Evolutionary conservation across 495 filamentous ascomycete genomes (phyloP), one percentile per base, ranked within the genome.

Genomic region (Aspergillus mulundensis): DNA sequence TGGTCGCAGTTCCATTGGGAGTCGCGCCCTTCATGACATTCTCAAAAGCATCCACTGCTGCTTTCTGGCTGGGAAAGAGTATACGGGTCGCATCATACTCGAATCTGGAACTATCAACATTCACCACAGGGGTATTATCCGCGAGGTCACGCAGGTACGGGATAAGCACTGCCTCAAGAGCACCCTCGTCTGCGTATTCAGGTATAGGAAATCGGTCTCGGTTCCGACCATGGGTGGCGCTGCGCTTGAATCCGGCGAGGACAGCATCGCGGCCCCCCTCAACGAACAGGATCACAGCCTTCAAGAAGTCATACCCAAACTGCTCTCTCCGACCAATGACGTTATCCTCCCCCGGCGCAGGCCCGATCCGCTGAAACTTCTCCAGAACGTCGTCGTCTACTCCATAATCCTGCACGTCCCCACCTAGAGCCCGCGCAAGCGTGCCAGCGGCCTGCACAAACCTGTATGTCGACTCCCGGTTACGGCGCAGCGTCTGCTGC

Each of bases 371-470:
- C 11, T 66, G 51, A 53, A 84, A 83, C n/a, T 67, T 51, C 5
- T 68, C 65, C 32, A 72, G 53, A 0, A 61, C 60, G 61, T 60
- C 66, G 16, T 54, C 62, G 15, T 53, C 46, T 43, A 56, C 36
- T 30, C 69, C 70, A 15, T 67, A 65, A 11, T 65, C 72, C 20
- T 71, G 70, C 0, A 78, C 52, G 46, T 66, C 67, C 8, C 78
- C 79, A 47, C 81, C 82, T 15, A 89, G 67, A 7, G 78, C 73
- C 21, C 75, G 68, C 15, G 82, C 70, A 18, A 89, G 63, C 8
- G 81, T 81, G 23, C 86, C 87, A 21, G 83, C 74, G n/a, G 84
- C 86, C 68, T 87, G 86, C 5, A 88, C 77, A 65, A 89, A 89
- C 41, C 83, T 71, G 61, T 83, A 80, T n/a, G 78, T 69, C 16